Conservation (phyloP, 1,284 basidiomycete genomes). For the Pseudozyma sp. region DNA sequence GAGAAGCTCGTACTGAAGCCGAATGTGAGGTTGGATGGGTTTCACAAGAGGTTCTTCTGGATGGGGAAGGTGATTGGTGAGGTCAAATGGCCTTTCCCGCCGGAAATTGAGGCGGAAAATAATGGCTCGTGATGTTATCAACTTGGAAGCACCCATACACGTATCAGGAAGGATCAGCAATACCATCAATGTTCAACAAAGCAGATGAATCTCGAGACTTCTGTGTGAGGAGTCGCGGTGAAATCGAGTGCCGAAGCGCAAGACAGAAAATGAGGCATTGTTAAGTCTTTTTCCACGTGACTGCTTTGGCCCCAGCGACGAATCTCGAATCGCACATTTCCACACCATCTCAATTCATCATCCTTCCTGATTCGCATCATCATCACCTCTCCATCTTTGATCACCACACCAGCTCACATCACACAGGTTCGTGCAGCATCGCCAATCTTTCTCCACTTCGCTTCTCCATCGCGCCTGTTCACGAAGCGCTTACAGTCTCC, state of each 20-base stretch:
- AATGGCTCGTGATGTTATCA: not conserved
- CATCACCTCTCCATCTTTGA: slow-evolving; percentile 7
- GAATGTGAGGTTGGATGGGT: slow-evolving; percentile 32
- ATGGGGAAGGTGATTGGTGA: slow-evolving; percentile 34
- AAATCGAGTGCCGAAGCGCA: no score
- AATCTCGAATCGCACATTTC: slow-evolving; percentile 11
- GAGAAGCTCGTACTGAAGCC: slow-evolving; percentile 35
- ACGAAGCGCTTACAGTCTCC: no score
- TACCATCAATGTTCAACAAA: no score
- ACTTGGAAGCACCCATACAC: no score
- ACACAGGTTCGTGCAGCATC: slow-evolving; percentile 16
- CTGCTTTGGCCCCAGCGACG: slow-evolving; percentile 3
- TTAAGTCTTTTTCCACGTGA: not conserved
- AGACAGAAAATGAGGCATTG: not conserved
- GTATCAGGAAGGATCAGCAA: no score
- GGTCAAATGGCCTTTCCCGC: slow-evolving; percentile 42
- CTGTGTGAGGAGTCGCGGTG: no score
- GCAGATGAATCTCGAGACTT: no score
- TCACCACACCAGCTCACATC: not conserved
- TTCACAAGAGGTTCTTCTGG: slow-evolving; percentile 36
- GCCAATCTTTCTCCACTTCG: no score
- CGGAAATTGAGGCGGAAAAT: slow-evolving; percentile 24
- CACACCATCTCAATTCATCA: slow-evolving; percentile 29
- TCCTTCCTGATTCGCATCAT: slow-evolving; percentile 13
- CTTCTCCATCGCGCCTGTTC: not conserved